phyloP scores from a whole-genome alignment of 2,329 filamentous ascomycete species.

The Pseudonectria buxi region DNA sequence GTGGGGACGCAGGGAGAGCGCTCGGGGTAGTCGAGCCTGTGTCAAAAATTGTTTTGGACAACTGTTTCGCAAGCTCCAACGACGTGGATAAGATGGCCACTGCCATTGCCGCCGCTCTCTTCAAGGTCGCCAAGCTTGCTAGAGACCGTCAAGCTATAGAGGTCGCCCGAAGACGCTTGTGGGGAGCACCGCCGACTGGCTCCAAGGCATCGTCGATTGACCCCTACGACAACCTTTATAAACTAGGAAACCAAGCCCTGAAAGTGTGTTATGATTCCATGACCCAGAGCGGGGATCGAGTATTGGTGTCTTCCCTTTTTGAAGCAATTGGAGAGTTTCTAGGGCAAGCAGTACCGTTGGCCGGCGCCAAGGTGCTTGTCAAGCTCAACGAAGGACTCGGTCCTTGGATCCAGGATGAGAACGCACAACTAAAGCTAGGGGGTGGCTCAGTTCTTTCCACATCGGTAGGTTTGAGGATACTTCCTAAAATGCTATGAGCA shows the following conservation, averaged over 20 bases:
- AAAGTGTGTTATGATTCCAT: slow-evolving; percentile 45
- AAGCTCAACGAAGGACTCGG: slow-evolving; percentile 56
- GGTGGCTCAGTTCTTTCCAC: slow-evolving; percentile 23
- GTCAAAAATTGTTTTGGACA: slow-evolving; percentile 46
- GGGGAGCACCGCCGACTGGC: slow-evolving; percentile 35
- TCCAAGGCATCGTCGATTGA: slow-evolving; percentile 44
- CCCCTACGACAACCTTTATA: slow-evolving; percentile 61
- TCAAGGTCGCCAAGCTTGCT: slow-evolving; percentile 46
- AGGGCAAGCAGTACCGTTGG: slow-evolving; percentile 38
- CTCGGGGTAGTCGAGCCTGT: slow-evolving; percentile 66
- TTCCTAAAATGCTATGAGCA: slow-evolving; percentile 39
- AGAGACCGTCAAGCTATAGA: slow-evolving; percentile 58
- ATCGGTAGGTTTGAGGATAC: slow-evolving; percentile 3
- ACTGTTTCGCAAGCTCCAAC: slow-evolving; percentile 9
- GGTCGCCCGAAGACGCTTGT: slow-evolving; percentile 57
- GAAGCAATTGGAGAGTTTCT: slow-evolving; percentile 48
- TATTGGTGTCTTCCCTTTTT: slow-evolving; percentile 41
- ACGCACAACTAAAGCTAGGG: slow-evolving; percentile 35
- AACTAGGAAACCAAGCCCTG: slow-evolving; percentile 48
- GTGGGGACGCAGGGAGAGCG: slow-evolving; percentile 60
- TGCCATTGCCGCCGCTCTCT: slow-evolving; percentile 34
- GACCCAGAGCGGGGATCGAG: slow-evolving; percentile 30
- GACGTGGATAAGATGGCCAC: slow-evolving; percentile 22
- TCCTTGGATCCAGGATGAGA: slow-evolving; percentile 57
- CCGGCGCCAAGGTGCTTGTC: slow-evolving; percentile 49